phyloP scores from a whole-genome alignment of 1,139 yeast genomes.

The Debaryomyces sp. region DNA sequence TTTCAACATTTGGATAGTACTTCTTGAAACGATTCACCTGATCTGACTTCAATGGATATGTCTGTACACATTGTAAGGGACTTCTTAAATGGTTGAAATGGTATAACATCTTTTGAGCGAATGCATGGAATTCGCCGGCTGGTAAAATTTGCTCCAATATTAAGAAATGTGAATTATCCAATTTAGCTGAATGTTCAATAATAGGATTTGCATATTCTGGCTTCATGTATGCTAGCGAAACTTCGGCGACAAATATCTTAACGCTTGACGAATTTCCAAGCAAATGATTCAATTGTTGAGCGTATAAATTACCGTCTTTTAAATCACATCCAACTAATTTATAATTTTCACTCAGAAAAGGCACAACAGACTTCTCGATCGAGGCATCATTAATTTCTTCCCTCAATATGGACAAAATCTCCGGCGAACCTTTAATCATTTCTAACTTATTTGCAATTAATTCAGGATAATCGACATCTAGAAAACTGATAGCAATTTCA shows the following conservation, averaged over 20 bases:
- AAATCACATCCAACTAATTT: slow-evolving; percentile 74
- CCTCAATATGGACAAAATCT: slow-evolving; percentile 53
- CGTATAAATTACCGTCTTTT: slow-evolving; percentile 49
- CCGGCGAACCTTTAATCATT: slow-evolving; percentile 52
- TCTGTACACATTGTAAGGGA: slow-evolving; percentile 67
- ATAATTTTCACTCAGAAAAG: slow-evolving; percentile 50
- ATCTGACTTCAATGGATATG: slow-evolving; percentile 53
- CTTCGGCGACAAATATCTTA: slow-evolving; percentile 76
- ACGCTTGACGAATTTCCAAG: slow-evolving; percentile 32
- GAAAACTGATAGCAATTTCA: slow-evolving; percentile 50
- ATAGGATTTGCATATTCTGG: slow-evolving; percentile 69
- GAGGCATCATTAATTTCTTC: slow-evolving; percentile 11
- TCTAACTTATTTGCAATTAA: slow-evolving; percentile 55
- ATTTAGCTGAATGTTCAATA: slow-evolving; percentile 50
- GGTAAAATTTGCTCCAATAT: slow-evolving; percentile 77
- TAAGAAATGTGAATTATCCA: slow-evolving; percentile 60
- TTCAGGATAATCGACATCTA: slow-evolving; percentile 80
- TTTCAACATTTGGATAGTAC: slow-evolving; percentile 51
- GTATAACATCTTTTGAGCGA: slow-evolving; percentile 72
- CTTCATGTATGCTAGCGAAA: slow-evolving; percentile 79
- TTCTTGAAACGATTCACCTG: slow-evolving; percentile 54
- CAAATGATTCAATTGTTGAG: slow-evolving; percentile 30
- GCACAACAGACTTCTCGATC: slow-evolving; percentile 10
- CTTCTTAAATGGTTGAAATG: slow-evolving; percentile 72
- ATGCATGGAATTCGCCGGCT: slow-evolving; percentile 61